A percentile compares a stretch with the other conserved stretches of the same genome.
phyloP scores from a whole-genome alignment of 169 alveolate genomes.

The Plasmodium chabaudi region DNA sequence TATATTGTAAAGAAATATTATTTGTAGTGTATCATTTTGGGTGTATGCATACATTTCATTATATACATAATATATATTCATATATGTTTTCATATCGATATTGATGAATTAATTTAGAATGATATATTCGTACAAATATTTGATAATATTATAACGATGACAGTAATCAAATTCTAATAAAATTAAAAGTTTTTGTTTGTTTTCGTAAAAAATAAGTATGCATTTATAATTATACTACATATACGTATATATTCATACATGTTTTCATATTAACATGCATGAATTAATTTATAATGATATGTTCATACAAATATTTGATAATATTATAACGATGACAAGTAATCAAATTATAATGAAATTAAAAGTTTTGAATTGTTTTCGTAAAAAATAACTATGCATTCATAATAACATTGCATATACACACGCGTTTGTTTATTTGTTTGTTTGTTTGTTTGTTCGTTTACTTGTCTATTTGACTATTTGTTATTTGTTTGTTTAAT shows the following conservation, averaged over 20 bases:
- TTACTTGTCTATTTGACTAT: background rate
- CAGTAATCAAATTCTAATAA: constrained; percentile 1
- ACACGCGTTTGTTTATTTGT: background rate
- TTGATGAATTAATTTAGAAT: constrained; percentile 6
- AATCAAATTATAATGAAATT: constrained; percentile 14
- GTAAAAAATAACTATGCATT: constrained; percentile 10
- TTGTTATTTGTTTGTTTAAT: too few relatives aligned
- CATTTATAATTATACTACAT: constrained; percentile 7
- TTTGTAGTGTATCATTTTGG: constrained; percentile 16
- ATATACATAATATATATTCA: constrained; percentile 1
- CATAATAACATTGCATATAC: constrained; percentile 1
- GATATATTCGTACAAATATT: constrained; percentile 15
- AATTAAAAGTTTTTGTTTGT: constrained; percentile 24
- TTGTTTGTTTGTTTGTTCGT: constrained; percentile 11
- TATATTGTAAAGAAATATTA: constrained; percentile 10
- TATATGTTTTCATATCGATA: constrained; percentile 17
- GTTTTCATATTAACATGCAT: background rate
- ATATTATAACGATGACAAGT: constrained; percentile 5
- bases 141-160: constrained; percentile 11
- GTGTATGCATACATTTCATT: background rate
- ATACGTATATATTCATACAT: constrained; percentile 16
- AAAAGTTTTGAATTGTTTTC: constrained; percentile 11
- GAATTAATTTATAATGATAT: background rate
- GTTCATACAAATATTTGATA: constrained; percentile 18
- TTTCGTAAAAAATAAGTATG: constrained; percentile 14